Conservation (phyloP, 768 basidiomycete genomes). For the Erythrobasidium yunnanense region DNA sequence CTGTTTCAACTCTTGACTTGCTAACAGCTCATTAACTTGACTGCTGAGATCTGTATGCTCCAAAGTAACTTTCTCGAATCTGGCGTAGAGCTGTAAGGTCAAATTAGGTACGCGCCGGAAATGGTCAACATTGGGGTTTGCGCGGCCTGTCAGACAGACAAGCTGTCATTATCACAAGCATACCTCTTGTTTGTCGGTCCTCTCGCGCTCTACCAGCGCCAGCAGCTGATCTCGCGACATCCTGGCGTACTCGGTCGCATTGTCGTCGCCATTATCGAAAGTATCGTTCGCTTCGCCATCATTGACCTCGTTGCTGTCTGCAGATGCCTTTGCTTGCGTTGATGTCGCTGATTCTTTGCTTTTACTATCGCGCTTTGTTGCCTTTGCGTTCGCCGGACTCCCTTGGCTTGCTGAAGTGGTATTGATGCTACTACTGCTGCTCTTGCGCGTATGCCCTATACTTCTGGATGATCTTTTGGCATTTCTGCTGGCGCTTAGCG, state of each 20-base stretch:
- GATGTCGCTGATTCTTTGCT: too few species aligned
- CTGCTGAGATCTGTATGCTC: background rate
- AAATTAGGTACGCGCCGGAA: background rate
- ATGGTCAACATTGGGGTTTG: background rate
- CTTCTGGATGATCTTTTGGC: too few species aligned
- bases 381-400: background rate
- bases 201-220: background rate
- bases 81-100: background rate
- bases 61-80: background rate
- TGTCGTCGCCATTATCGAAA: background rate
- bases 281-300: background rate
- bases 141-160: background rate
- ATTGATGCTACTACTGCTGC: background rate
- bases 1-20: background rate
- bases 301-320: background rate
- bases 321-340: background rate
- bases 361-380: too few species aligned
- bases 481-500: too few species aligned
- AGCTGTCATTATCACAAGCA: background rate
- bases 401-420: background rate
- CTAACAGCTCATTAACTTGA: background rate
- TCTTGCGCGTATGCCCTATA: too few species aligned
- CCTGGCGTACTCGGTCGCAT: background rate
- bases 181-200: conserved; percentile 9
- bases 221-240: conserved; percentile 17